Conservation (phyloP, 192 early-diverging fungal genomes). For the Rhizophagus prolifer region DNA sequence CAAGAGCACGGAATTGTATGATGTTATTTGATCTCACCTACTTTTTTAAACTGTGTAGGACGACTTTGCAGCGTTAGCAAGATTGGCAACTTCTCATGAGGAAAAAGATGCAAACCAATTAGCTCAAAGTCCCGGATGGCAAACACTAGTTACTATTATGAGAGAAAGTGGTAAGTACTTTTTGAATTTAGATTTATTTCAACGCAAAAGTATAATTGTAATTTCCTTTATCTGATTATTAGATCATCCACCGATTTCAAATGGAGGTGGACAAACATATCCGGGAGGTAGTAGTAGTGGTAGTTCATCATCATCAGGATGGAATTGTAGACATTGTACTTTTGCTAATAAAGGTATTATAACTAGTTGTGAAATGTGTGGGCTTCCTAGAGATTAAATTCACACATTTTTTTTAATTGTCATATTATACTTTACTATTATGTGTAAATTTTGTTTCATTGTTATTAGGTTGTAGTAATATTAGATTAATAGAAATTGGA, state of each 20-base stretch:
- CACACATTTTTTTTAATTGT: no score
- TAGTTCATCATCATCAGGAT: slow-evolving; percentile 35
- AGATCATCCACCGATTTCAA: not conserved
- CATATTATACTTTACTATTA: no score
- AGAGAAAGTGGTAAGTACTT: slow-evolving; percentile 44
- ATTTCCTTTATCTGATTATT: no score
- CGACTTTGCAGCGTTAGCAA: slow-evolving; percentile 54
- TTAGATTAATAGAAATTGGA: no score
- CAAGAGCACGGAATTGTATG: no score
- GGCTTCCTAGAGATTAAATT: slow-evolving; percentile 56
- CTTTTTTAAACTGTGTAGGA: slow-evolving; percentile 27
- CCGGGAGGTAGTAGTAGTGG: slow-evolving; percentile 29
- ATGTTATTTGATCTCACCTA: no score
- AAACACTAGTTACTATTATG: slow-evolving; percentile 66
- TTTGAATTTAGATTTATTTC: no score
- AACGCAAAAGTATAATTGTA: no score
- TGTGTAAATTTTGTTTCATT: no score
- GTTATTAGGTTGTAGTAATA: no score
- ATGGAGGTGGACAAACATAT: slow-evolving; percentile 23
- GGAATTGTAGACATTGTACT: slow-evolving; percentile 80
- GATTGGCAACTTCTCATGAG: slow-evolving; percentile 38
- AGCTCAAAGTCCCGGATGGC: slow-evolving; percentile 61
- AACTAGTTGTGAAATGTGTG: slow-evolving; percentile 81
- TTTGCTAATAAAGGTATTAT: slow-evolving; percentile 63
- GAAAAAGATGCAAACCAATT: slow-evolving; percentile 37